Conservation (phyloP, 1,139 yeast species). For the Scheffersomyces lignicola region DNA sequence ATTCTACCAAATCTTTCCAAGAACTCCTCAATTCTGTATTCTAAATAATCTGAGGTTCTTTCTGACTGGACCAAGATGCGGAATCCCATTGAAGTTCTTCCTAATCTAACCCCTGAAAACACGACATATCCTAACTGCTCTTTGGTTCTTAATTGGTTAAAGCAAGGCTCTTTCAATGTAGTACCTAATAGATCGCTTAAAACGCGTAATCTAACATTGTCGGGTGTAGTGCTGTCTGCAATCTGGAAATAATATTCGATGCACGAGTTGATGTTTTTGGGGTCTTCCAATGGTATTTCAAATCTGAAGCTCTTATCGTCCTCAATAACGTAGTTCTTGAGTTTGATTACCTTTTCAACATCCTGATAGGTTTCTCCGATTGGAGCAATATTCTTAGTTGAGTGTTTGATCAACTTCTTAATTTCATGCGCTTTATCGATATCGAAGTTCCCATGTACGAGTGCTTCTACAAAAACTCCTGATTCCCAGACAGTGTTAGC, state of each 20-base stretch:
- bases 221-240: constrained; percentile 33
- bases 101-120: constrained; percentile 67
- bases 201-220: constrained; percentile 35
- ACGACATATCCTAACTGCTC: constrained; percentile 89
- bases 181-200: constrained; percentile 68
- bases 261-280: constrained; percentile 78
- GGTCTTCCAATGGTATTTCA: constrained; percentile 58
- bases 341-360: constrained; percentile 21
- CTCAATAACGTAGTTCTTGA: constrained; percentile 43
- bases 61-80: constrained; percentile 87
- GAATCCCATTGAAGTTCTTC: constrained; percentile 75
- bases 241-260: constrained; percentile 77
- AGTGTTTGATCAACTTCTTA: constrained; percentile 18
- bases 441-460: constrained; percentile 78
- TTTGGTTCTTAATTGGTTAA: constrained; percentile 84
- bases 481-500: constrained; percentile 39
- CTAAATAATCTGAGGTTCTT: constrained; percentile 69
- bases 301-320: constrained; percentile 45
- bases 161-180: constrained; percentile 81
- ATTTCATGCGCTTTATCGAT: constrained; percentile 50
- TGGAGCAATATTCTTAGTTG: constrained; percentile 24
- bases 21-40: constrained; percentile 73
- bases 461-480: constrained; percentile 62
- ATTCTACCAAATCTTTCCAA: constrained; percentile 40
- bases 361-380: constrained; percentile 43